Evolutionary conservation across 352 stramenopile genomes (phyloP).

Genomic region (Peronospora destructor): DNA sequence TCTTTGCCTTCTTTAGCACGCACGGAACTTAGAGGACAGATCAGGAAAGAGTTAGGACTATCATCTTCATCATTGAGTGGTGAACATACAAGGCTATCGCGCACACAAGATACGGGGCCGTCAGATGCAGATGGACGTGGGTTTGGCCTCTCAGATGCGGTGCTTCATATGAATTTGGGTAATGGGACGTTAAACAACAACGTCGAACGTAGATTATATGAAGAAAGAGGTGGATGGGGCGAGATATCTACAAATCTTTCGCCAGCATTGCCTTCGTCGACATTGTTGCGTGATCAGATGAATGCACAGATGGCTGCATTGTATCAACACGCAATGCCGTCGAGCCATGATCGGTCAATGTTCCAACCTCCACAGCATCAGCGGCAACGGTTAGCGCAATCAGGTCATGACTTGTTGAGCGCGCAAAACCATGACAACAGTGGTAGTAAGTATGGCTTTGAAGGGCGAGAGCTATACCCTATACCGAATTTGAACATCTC

Average conservation of each 20-base stretch:
- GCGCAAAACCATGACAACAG: slow-evolving; percentile 28
- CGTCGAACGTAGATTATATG: slow-evolving; percentile 6
- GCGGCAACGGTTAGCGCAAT: slow-evolving; percentile 30
- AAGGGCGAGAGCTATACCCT: slow-evolving; percentile 11
- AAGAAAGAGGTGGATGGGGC: slow-evolving; percentile 9
- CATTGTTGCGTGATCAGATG: slow-evolving; percentile 57
- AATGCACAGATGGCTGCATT: slow-evolving; percentile 73
- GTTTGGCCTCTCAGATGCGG: slow-evolving; percentile 40
- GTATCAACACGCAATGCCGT: slow-evolving; percentile 36
- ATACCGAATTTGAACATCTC: slow-evolving; percentile 13
- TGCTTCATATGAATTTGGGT: slow-evolving; percentile 35
- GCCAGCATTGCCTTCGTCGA: slow-evolving; percentile 23
- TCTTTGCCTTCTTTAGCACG: slow-evolving; percentile 21
- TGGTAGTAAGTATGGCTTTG: slow-evolving; percentile 13
- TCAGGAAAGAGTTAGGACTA: slow-evolving; percentile 14
- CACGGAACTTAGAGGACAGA: slow-evolving; percentile 10
- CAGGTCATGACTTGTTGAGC: slow-evolving; percentile 30
- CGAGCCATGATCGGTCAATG: slow-evolving; percentile 12
- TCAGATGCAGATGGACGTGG: slow-evolving; percentile 10
- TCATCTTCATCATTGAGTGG: slow-evolving; percentile 11
- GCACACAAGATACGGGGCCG: slow-evolving; percentile 1
- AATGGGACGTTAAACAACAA: slow-evolving; percentile 8
- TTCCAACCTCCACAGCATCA: slow-evolving; percentile 25
- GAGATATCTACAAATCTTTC: slow-evolving; percentile 11
- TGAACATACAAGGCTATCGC: slow-evolving; percentile 5